phyloP scores from a whole-genome alignment of 805 yeast genomes.

The Komagataella mondaviorum region DNA sequence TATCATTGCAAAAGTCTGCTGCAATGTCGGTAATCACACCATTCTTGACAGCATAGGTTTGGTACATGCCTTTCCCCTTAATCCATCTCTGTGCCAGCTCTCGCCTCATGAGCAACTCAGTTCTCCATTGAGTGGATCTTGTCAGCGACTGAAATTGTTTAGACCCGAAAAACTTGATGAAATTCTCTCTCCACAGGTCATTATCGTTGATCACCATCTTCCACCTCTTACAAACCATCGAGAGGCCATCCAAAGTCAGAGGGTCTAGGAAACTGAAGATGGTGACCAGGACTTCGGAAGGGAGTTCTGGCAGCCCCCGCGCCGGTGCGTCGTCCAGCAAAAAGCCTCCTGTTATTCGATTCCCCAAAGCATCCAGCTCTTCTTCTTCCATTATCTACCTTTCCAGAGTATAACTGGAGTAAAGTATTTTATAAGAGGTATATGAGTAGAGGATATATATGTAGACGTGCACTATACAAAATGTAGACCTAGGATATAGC shows the following conservation, averaged over 20 bases:
- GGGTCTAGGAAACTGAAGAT: slow-evolving; percentile 34
- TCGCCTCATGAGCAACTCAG: slow-evolving; percentile 29
- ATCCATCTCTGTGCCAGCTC: slow-evolving; percentile 23
- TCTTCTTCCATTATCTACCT: neutral
- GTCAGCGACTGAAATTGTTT: slow-evolving; percentile 28
- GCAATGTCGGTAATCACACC: slow-evolving; percentile 11
- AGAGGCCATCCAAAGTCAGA: slow-evolving; percentile 22
- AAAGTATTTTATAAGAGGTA: neutral
- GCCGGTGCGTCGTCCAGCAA: neutral
- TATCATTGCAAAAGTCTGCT: slow-evolving; percentile 13
- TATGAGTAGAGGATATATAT: neutral
- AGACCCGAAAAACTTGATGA: slow-evolving; percentile 23
- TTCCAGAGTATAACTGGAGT: neutral
- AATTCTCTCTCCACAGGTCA: slow-evolving; percentile 33
- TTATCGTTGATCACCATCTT: slow-evolving; percentile 27
- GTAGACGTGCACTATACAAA: neutral
- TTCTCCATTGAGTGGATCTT: slow-evolving; percentile 29
- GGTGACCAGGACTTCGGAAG: slow-evolving; percentile 29
- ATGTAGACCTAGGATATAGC: neutral
- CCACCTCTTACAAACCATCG: slow-evolving; percentile 38
- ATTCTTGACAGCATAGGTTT: slow-evolving; percentile 9
- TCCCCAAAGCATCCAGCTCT: neutral
- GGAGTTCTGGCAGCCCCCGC: slow-evolving; percentile 17
- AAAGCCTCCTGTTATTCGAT: neutral
- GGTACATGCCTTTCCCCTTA: slow-evolving; percentile 15